A percentile compares a stretch with the other conserved stretches of the same genome.
phyloP scores from a whole-genome alignment of 768 basidiomycete species.

The Postia placenta region DNA sequence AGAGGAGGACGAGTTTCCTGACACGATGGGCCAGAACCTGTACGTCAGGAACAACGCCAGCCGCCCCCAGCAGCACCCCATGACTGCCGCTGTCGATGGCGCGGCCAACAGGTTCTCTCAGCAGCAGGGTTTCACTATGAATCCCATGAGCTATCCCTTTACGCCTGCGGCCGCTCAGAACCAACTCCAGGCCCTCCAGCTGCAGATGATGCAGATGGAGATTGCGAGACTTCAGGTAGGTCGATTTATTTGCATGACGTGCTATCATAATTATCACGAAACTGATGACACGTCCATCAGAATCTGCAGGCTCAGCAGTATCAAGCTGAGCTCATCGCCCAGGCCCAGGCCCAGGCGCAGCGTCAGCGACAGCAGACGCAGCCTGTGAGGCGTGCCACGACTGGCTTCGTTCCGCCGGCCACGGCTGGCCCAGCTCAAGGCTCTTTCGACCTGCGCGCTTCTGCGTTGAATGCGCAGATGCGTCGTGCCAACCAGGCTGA shows the following conservation, averaged over 20 bases:
- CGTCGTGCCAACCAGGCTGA: constrained; percentile 70
- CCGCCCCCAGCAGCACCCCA: constrained; percentile 39
- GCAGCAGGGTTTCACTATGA: constrained; percentile 54
- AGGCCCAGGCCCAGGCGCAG: constrained; percentile 48
- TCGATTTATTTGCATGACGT: constrained; percentile 4
- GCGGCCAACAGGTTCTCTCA: constrained; percentile 60
- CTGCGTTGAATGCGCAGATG: constrained; percentile 47
- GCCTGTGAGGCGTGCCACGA: constrained; percentile 41
- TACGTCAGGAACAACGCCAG: constrained; percentile 37
- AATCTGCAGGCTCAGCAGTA: constrained; percentile 70
- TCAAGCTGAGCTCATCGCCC: constrained; percentile 65
- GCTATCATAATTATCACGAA: background rate
- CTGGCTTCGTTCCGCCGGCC: constrained; percentile 50
- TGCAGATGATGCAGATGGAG: constrained; percentile 85
- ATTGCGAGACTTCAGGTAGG: constrained; percentile 74
- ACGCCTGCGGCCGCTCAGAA: constrained; percentile 38
- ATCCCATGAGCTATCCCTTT: constrained; percentile 41
- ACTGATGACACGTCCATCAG: constrained; percentile 26
- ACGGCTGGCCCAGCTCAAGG: constrained; percentile 67
- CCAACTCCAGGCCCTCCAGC: constrained; percentile 63
- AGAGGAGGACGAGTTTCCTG: constrained; percentile 55
- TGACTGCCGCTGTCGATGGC: constrained; percentile 70
- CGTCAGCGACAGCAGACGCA: constrained; percentile 47
- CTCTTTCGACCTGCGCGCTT: constrained; percentile 60
- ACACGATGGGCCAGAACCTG: constrained; percentile 47